Percentiles rank a stretch among this genome's conserved stretches.
These are phyloP conservation scores for Colletotrichum tofieldiae DNA, from an alignment of 2,329 filamentous ascomycete species.

Conservation along the genomic window DNA sequence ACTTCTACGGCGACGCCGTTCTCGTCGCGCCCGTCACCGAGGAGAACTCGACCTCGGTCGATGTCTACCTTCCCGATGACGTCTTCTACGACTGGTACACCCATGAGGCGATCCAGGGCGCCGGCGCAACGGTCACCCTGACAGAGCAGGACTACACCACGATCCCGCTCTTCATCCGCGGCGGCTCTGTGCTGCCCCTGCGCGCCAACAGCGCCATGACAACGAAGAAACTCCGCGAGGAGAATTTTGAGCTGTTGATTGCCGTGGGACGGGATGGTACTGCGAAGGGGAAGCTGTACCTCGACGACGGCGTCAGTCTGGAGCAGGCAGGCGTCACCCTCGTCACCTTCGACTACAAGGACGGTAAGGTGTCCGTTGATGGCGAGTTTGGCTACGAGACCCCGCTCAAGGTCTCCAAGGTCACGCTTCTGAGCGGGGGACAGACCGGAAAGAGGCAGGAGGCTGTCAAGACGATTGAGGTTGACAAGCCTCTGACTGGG, in stretches of 20 bases:
- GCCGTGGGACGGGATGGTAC: constrained; percentile 74
- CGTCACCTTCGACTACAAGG: constrained; percentile 72
- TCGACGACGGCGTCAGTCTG: constrained; percentile 82
- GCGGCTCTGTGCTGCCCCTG: constrained; percentile 76
- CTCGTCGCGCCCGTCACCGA: constrained; percentile 66
- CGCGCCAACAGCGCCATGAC: constrained; percentile 73
- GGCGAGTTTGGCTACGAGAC: constrained; percentile 70
- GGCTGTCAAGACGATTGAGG: constrained; percentile 42
- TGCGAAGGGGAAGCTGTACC: constrained; percentile 78
- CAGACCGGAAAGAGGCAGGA: constrained; percentile 28
- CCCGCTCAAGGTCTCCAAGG: constrained; percentile 60
- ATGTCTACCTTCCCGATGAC: constrained; percentile 66
- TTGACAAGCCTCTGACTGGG: constrained; percentile 46
- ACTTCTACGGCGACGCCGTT: constrained; percentile 65
- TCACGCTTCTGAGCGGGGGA: constrained; percentile 61
- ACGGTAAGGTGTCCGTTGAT: constrained; percentile 64
- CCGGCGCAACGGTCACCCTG: constrained; percentile 37
- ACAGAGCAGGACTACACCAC: constrained; percentile 58
- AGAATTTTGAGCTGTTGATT: constrained; percentile 81
- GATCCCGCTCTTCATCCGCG: constrained; percentile 79
- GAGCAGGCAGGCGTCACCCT: constrained; percentile 70
- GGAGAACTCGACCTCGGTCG: constrained; percentile 60
- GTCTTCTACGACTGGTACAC: constrained; percentile 70
- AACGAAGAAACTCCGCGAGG: constrained; percentile 73
- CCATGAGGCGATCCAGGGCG: constrained; percentile 48